These are phyloP conservation scores for Amanita phalloides DNA, from an alignment of 768 basidiomycete genomes.

Conservation along the genomic window DNA sequence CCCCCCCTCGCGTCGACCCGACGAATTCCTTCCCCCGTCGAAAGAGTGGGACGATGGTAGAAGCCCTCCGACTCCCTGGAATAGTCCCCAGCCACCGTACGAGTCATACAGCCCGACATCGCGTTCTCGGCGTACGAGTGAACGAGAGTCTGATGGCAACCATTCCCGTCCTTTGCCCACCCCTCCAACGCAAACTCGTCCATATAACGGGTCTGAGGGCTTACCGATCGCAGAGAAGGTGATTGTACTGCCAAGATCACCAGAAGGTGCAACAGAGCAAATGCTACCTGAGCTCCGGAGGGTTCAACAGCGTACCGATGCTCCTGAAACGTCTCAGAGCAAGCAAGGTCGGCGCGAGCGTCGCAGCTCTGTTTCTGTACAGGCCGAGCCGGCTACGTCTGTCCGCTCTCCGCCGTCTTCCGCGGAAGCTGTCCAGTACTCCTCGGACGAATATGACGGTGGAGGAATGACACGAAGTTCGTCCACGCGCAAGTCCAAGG, in stretches of 20 bases:
- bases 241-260: neutral
- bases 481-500: neutral
- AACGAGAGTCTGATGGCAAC: neutral
- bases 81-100: neutral
- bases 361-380: neutral
- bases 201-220: neutral
- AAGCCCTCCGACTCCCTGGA: neutral
- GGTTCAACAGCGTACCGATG: neutral
- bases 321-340: neutral
- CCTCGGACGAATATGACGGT: neutral
- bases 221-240: neutral
- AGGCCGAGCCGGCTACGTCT: neutral
- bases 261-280: neutral
- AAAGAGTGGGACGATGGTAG: conserved; percentile 1
- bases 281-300: neutral
- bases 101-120: neutral
- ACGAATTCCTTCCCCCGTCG: conserved; percentile 4
- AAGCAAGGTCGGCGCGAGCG: neutral
- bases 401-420: neutral
- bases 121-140: neutral
- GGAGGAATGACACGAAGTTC: neutral
- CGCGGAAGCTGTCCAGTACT: neutral
- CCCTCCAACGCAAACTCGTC: neutral
- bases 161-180: conserved; percentile 1
- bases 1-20: neutral